These are phyloP conservation scores for Tolypocladium pustulatum DNA, from an alignment of 2,329 filamentous ascomycete species.

Conservation along the genomic window DNA sequence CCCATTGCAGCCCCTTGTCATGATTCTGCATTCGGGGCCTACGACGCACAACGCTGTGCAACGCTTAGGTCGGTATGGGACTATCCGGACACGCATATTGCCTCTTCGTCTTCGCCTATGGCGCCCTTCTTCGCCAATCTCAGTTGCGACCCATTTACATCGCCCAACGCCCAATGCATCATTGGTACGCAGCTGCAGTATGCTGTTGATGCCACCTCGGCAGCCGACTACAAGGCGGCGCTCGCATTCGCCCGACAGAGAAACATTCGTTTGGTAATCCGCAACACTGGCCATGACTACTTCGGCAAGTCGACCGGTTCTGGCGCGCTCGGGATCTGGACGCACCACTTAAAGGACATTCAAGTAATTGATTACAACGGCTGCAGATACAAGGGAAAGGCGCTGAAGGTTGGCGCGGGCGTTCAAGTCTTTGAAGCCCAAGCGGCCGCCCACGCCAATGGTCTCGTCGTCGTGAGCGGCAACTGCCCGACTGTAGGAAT, in stretches of 20 bases:
- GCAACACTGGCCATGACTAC: conserved; percentile 22
- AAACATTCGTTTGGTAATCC: conserved; percentile 24
- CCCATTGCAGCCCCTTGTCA: conserved; percentile 45
- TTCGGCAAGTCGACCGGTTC: conserved; percentile 25
- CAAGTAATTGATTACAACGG: conserved; percentile 29
- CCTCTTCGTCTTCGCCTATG: conserved; percentile 29
- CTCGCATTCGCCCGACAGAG: conserved; percentile 26
- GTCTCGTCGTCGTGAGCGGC: conserved; percentile 40
- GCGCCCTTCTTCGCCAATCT: conserved; percentile 25
- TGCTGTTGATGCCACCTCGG: conserved; percentile 20
- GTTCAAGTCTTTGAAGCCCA: conserved; percentile 37
- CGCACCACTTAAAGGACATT: conserved; percentile 27
- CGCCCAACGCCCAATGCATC: conserved; percentile 25
- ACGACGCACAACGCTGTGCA: conserved; percentile 24
- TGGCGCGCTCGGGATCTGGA: conserved; percentile 29
- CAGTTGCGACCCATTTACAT: conserved; percentile 26
- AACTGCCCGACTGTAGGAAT: conserved; percentile 45
- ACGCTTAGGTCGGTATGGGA: conserved; percentile 24
- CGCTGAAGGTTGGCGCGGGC: conserved; percentile 44
- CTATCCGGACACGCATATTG: conserved; percentile 20
- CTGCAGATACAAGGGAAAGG: conserved; percentile 35
- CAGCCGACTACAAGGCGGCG: conserved; percentile 19
- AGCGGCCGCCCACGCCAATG: conserved; percentile 30
- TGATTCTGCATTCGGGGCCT: conserved; percentile 27
- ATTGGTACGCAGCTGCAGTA: conserved; percentile 33